Conservation (phyloP, 2,329 filamentous ascomycete genomes). For the Apiospora sp. region DNA sequence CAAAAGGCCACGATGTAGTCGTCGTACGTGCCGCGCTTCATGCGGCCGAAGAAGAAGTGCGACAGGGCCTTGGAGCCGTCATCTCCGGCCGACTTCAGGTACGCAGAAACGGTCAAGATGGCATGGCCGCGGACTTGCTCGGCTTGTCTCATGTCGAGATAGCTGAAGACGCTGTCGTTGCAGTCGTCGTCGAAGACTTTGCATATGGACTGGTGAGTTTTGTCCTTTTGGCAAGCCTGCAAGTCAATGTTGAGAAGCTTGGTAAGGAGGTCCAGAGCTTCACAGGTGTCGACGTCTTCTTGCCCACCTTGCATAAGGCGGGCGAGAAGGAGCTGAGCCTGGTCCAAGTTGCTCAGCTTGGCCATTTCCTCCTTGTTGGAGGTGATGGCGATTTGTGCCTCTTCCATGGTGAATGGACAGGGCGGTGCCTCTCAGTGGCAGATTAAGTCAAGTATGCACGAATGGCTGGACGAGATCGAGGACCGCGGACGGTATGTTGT, state of each 20-base stretch:
- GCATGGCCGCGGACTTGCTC: conserved; percentile 80
- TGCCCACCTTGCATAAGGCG: conserved; percentile 90
- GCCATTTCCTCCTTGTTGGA: conserved; percentile 38
- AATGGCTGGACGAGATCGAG: not conserved
- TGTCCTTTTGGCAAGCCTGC: conserved; percentile 50
- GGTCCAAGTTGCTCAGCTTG: conserved; percentile 52
- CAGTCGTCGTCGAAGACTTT: conserved; percentile 75
- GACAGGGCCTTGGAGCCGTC: conserved; percentile 74
- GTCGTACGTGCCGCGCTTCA: conserved; percentile 80
- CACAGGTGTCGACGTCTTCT: conserved; percentile 76
- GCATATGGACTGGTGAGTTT: conserved; percentile 58
- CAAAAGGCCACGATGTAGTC: conserved; percentile 93
- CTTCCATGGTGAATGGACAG: conserved; percentile 37
- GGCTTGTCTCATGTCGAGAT: conserved; percentile 83
- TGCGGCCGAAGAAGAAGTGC: conserved; percentile 76
- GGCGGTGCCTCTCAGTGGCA: not conserved
- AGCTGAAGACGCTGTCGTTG: conserved; percentile 85
- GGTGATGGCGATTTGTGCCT: conserved; percentile 36
- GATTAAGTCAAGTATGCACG: not conserved
- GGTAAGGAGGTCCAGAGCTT: conserved; percentile 65
- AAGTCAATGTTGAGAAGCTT: conserved; percentile 66
- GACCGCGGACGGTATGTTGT: not conserved
- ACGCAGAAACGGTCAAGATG: conserved; percentile 81
- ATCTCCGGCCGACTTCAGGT: conserved; percentile 79
- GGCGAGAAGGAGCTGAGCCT: conserved; percentile 81